Evolutionary conservation across 2,329 filamentous ascomycete genomes (phyloP).

Genomic region (Sporothrix protearum): DNA sequence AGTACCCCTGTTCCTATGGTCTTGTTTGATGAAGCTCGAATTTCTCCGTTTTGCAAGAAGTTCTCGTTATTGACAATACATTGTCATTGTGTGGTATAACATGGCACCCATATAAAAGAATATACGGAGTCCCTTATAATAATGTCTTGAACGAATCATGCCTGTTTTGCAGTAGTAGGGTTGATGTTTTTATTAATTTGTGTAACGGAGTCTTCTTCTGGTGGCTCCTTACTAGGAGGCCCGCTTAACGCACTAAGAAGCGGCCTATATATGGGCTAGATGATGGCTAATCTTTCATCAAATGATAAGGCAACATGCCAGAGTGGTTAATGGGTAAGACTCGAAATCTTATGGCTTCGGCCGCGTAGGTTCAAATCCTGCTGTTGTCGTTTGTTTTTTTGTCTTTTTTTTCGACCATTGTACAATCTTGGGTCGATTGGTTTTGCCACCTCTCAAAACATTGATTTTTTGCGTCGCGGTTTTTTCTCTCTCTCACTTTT

Average conservation of each 20-base stretch:
- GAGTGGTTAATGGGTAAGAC: conserved; percentile 18
- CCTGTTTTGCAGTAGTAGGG: no score
- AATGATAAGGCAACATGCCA: conserved; percentile 1
- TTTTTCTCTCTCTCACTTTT: not conserved
- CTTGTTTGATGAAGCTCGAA: no score
- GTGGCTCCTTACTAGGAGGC: not conserved
- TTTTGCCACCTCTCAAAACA: not conserved
- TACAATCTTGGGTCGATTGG: not conserved
- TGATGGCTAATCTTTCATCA: not conserved
- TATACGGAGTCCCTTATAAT: no score
- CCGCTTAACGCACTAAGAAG: not conserved
- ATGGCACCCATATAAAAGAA: no score
- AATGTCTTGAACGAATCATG: no score
- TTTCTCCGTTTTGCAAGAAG: no score
- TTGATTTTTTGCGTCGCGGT: no score
- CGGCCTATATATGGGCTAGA: not conserved
- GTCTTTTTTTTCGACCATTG: not conserved
- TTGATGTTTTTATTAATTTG: no score
- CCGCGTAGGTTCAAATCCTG: conserved; percentile 16
- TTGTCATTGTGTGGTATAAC: no score
- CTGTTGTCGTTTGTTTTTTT: conserved; percentile 10
- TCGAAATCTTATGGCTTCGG: conserved; percentile 18
- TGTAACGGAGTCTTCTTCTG: no score
- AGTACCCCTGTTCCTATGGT: no score
- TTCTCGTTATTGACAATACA: no score